These are phyloP conservation scores for Xylogone sp. DNA, from an alignment of 2,329 filamentous ascomycete genomes.

Conservation along the genomic window DNA sequence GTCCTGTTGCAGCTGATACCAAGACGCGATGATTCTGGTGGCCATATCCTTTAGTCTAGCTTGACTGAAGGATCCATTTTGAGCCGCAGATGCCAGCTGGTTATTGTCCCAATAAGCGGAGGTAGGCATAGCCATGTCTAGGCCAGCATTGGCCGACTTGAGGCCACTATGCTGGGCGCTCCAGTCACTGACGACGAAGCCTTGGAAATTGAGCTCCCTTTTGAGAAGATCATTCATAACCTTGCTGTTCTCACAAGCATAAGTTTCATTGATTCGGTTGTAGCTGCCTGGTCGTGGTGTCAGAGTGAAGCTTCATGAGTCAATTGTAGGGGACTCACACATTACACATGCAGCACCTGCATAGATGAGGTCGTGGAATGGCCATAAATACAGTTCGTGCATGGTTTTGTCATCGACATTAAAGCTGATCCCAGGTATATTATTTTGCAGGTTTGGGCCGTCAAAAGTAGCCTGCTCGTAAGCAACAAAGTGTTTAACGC, in stretches of 20 bases:
- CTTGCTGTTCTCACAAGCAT: constrained; percentile 25
- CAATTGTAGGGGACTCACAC: too few species aligned
- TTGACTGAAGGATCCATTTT: constrained; percentile 41
- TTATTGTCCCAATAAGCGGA: constrained; percentile 1
- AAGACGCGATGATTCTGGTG: too few species aligned
- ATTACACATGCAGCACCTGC: not conserved
- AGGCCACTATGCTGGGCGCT: constrained; percentile 38
- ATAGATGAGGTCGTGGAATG: not conserved
- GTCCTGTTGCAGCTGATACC: constrained; percentile 57
- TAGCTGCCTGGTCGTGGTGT: too few species aligned
- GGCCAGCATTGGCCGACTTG: constrained; percentile 33
- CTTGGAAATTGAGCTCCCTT: constrained; percentile 45
- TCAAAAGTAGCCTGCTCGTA: too few species aligned
- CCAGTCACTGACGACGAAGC: constrained; percentile 41
- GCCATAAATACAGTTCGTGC: not conserved
- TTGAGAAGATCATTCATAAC: constrained; percentile 42
- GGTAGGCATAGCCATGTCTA: not conserved
- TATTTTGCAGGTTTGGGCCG: too few species aligned
- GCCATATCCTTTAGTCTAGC: constrained; percentile 42
- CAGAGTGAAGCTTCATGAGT: too few species aligned
- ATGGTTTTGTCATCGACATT: not conserved
- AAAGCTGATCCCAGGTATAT: too few species aligned
- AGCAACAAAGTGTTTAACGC: too few species aligned
- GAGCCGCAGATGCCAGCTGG: constrained; percentile 30
- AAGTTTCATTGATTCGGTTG: not conserved